A percentile compares a stretch with the other conserved stretches of the same genome.
Evolutionary conservation across 2,329 filamentous ascomycete genomes (phyloP).

Genomic region (Diaporthe destruens): DNA sequence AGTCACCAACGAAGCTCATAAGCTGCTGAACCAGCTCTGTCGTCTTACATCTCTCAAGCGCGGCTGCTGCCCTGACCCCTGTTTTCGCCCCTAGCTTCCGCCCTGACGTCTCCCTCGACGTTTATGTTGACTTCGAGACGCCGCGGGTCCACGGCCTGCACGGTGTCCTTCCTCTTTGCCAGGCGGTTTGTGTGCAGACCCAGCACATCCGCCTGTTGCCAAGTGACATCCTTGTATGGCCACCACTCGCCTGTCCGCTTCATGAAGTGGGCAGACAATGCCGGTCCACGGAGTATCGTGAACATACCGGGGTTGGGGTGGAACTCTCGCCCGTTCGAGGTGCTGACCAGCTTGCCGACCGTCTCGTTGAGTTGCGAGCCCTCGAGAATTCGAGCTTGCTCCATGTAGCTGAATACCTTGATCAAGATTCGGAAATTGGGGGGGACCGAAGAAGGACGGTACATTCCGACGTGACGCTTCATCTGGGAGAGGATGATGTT

Average conservation of each 20-base stretch:
- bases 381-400: no score
- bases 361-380: background rate
- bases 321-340: background rate
- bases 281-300: background rate
- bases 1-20: background rate
- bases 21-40: background rate
- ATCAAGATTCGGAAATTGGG: background rate
- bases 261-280: background rate
- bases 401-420: background rate
- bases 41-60: background rate
- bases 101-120: no score
- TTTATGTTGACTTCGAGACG: background rate
- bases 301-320: background rate
- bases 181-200: background rate
- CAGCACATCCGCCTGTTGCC: background rate
- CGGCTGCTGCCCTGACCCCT: background rate
- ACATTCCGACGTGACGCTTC: background rate
- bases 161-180: background rate
- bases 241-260: background rate
- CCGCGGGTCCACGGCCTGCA: background rate
- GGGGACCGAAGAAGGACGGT: background rate
- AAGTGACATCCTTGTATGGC: background rate
- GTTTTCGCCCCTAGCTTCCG: background rate
- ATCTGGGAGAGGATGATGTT: background rate
- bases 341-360: slow-evolving; percentile 14